These are phyloP conservation scores for Yamadazyma spencermartinsiae DNA, from an alignment of 1,139 yeast species.

Conservation along the genomic window DNA sequence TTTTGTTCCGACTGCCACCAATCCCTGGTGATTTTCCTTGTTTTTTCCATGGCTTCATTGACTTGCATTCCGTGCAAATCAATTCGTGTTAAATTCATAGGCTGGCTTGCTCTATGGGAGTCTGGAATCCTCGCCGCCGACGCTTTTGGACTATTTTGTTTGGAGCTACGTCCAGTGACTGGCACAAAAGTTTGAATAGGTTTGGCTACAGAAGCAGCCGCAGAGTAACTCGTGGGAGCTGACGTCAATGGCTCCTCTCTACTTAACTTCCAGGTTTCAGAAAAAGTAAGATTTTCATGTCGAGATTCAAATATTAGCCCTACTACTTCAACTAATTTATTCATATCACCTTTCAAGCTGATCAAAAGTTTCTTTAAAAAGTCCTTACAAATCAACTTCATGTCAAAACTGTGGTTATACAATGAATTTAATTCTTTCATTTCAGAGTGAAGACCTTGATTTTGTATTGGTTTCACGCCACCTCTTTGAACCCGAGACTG, in stretches of 20 bases:
- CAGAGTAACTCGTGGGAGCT: not conserved
- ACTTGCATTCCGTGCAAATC: conserved; percentile 57
- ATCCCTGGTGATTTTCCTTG: conserved; percentile 28
- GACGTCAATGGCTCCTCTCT: not conserved
- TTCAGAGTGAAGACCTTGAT: conserved; percentile 17
- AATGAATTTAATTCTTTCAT: conserved; percentile 19
- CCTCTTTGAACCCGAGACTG: conserved; percentile 25
- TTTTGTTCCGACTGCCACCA: conserved; percentile 60
- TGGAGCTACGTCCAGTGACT: not conserved
- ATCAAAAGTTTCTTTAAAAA: conserved; percentile 39
- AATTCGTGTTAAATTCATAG: too few relatives aligned
- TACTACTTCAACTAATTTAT: conserved; percentile 29
- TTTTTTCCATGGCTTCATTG: conserved; percentile 40
- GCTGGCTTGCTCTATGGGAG: too few relatives aligned
- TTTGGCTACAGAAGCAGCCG: not conserved
- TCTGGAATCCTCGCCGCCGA: not conserved
- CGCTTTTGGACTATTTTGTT: not conserved
- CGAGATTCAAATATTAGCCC: conserved; percentile 9
- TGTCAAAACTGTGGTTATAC: conserved; percentile 21
- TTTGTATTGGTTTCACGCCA: conserved; percentile 4
- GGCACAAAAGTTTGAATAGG: not conserved
- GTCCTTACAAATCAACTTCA: conserved; percentile 23
- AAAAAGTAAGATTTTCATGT: conserved; percentile 8
- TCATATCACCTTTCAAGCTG: conserved; percentile 42
- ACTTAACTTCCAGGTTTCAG: not conserved